These are phyloP conservation scores for Penicillium digitatum DNA, from an alignment of 2,329 filamentous ascomycete genomes.

Conservation along the genomic window DNA sequence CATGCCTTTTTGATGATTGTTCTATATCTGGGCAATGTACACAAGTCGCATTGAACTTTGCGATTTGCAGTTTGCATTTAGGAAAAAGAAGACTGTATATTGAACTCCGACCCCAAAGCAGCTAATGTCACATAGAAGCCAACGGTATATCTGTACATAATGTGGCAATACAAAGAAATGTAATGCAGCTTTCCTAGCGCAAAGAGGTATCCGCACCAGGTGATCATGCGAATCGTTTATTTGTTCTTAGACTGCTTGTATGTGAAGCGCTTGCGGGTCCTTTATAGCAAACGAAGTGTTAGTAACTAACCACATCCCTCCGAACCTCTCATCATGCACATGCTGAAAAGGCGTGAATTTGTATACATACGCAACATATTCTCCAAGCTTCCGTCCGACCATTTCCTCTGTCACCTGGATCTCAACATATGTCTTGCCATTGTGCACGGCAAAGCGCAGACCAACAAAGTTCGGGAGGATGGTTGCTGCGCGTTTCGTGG, in stretches of 20 bases:
- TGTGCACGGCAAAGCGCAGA: slow-evolving; percentile 83
- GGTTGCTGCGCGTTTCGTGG: slow-evolving; percentile 80
- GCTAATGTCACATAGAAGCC: slow-evolving; percentile 21
- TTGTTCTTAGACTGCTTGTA: slow-evolving; percentile 71
- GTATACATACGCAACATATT: slow-evolving; percentile 75
- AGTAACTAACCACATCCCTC: background rate
- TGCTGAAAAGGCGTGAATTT: background rate
- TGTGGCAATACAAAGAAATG: slow-evolving; percentile 8
- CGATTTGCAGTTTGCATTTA: background rate
- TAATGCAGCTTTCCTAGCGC: background rate
- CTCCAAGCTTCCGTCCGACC: slow-evolving; percentile 92
- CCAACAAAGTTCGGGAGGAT: slow-evolving; percentile 92
- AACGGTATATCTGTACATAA: slow-evolving; percentile 26
- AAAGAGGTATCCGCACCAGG: background rate
- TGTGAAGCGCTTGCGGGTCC: slow-evolving; percentile 63
- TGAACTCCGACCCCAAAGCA: slow-evolving; percentile 25
- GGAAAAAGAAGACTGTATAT: slow-evolving; percentile 10
- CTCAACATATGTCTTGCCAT: slow-evolving; percentile 82
- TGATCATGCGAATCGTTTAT: slow-evolving; percentile 34
- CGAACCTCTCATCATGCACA: background rate
- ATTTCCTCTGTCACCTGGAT: slow-evolving; percentile 87
- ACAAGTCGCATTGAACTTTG: background rate
- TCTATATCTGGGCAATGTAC: background rate
- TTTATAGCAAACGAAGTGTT: slow-evolving; percentile 30
- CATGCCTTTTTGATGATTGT: background rate